A percentile compares a stretch with the other conserved stretches of the same genome.
phyloP scores from a whole-genome alignment of 345 rosid genomes.

The Combretum micranthum region DNA sequence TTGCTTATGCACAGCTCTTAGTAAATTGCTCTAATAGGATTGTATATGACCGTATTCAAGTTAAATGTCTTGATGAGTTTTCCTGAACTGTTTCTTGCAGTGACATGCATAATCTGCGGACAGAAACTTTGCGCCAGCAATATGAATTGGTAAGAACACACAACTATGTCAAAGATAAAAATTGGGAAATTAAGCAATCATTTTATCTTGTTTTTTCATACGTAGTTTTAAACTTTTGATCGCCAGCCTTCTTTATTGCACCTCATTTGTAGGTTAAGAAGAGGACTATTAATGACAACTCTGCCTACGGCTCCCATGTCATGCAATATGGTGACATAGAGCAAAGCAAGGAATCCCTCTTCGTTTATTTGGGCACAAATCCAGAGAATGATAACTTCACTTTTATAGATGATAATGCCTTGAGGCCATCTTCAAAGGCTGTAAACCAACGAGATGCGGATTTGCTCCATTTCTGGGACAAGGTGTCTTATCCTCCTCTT shows the following conservation, averaged over 20 bases:
- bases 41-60: too few species aligned
- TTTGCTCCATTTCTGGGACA: constrained; percentile 90
- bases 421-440: constrained; percentile 50
- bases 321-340: constrained; percentile 85
- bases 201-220: neutral
- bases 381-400: constrained; percentile 88
- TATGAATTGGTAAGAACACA: constrained; percentile 64
- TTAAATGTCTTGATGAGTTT: too few species aligned
- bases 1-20: too few species aligned
- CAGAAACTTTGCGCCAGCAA: constrained; percentile 83
- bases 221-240: neutral
- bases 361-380: constrained; percentile 76
- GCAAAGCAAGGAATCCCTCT: constrained; percentile 47
- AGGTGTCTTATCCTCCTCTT: constrained; percentile 38
- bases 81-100: constrained; percentile 30
- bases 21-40: too few species aligned
- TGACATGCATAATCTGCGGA: constrained; percentile 71
- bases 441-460: constrained; percentile 98
- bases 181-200: neutral
- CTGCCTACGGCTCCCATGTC: constrained; percentile 79
- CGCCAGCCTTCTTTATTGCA: constrained; percentile 1
- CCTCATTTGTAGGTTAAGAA: constrained; percentile 58
- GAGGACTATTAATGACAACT: constrained; percentile 49
- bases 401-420: constrained; percentile 56
- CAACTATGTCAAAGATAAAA: neutral